Evolutionary conservation across 352 stramenopile species (phyloP), one percentile per base, ranked within the genome.

Genomic region (Globisporangium ultimum): DNA sequence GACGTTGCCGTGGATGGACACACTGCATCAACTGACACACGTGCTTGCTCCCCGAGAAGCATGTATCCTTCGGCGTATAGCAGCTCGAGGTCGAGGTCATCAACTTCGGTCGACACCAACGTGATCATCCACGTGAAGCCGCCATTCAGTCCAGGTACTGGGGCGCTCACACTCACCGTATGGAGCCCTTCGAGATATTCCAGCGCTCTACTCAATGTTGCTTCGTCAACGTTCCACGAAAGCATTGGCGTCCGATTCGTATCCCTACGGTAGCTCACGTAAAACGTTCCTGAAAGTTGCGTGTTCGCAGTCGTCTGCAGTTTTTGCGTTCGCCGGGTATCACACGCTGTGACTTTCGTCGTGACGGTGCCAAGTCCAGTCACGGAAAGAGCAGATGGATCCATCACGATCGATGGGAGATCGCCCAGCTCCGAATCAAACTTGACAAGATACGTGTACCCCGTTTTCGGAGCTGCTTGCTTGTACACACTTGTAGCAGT

Each of bases 51-150:
- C 18, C 79, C 80, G 7, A 80, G 55, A 0, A 93, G 70, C 66
- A 91, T 62, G 49, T 94, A 93, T 12, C 90, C 85, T 74, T 97
- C 87, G 1, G 90, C 80, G 41, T 93, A 95, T 9, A 95, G 48
- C 14, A 91, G 40, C 20, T 85, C 80, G 0, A 89, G 28, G 5
- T 76, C 61, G 6, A 66, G 24, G 15, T 61, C 61, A 2, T 78
- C 71, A 12, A 74, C 64, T 53, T 89, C 82, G 0, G 84, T 73
- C 0, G 84, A 93, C 7, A 88, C 70, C 11, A 98, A 71, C n/a
- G 81, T 91, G n/a, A 98, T 77, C 45, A 80, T 71, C 87, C 88
- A 97, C 4, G 84, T 86, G 40, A 80, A 82, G 32, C 66, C 85
- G 41, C 74, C 84, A 59, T 82, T 91, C 11, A 55, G 14, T 2